Evolutionary conservation across 192 early-diverging fungal species (phyloP), one percentile per base, ranked within the genome.

Genomic region (Dissophora ornata): DNA sequence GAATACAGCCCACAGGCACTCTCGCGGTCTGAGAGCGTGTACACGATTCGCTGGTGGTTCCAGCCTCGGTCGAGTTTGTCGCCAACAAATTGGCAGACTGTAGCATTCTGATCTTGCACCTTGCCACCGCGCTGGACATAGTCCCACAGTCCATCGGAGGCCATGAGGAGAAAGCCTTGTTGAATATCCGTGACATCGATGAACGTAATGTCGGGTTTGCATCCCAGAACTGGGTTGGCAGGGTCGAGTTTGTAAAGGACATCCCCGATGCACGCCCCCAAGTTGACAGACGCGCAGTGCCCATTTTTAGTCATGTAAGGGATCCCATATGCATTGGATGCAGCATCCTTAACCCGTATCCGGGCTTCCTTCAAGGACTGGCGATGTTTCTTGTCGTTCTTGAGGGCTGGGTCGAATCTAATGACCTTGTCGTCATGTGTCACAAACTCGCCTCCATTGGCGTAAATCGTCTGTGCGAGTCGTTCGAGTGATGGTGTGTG

Each of bases 381-480:
- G 50, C 86, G 57, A 44, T 83, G 83, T 10, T 81, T 80, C 41
- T 86, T 82, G 33, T 86, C 83, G 52, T 79, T 78, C 32, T 77
- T 60, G 16, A 79, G 71, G 48, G 68, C 70, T 2, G 81, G 65
- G 48, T 88, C 87, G 44, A 88, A 81, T 44, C 79, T 78, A 46
- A 86, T 88, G 8, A 84, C 56, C 57, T 88, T 86, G 56, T 86
- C 83, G 0, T 85, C 81, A 44, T 82, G 81, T 45, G 86, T 85
- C 15, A 88, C 83, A 80, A 88, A 88, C 52, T 85, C 83, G 32
- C 87, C 87, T 28, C 87, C 87, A 49, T 86, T 88, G 5, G 81
- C 83, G 28, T 83, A 71, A 38, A 88, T 86, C 41, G 83, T 71
- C 25, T 80, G 69, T 10, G 83, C 87, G 1, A 88, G 80, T 48